phyloP scores from a whole-genome alignment of 306 rosid genomes.

The Notholithocarpus densiflorus region DNA sequence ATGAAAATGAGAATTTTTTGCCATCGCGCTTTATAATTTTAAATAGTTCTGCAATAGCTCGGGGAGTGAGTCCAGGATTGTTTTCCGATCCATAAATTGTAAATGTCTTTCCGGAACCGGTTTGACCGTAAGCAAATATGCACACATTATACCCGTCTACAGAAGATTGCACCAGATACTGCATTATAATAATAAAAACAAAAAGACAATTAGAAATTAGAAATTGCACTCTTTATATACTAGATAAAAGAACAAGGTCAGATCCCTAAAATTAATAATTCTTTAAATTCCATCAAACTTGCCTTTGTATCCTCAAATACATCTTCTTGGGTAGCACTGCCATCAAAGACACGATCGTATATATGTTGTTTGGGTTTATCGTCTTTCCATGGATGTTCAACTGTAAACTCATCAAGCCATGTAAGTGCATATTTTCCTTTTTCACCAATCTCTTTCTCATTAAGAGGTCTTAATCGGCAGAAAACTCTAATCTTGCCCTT shows the following conservation, averaged over 20 bases:
- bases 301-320: constrained; percentile 96
- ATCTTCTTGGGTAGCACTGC: constrained; percentile 64
- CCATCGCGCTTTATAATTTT: constrained; percentile 60
- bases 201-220: not conserved
- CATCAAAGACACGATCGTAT: constrained; percentile 81
- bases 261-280: not conserved
- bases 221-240: not conserved
- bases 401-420: constrained; percentile 69
- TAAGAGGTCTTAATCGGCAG: constrained; percentile 82
- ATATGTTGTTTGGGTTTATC: constrained; percentile 75
- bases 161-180: constrained; percentile 92
- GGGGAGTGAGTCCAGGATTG: constrained; percentile 82
- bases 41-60: constrained; percentile 74
- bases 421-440: constrained; percentile 47
- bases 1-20: constrained; percentile 74
- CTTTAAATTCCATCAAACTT: constrained; percentile 32
- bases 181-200: constrained; percentile 29
- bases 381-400: constrained; percentile 93
- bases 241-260: not conserved
- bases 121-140: constrained; percentile 95
- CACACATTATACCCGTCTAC: constrained; percentile 89
- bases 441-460: constrained; percentile 62
- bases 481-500: constrained; percentile 97
- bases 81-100: constrained; percentile 79
- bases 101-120: constrained; percentile 93